Base-by-base conservation (phyloP, 2,329 filamentous ascomycete species). In the Trichoderma breve region DNA sequence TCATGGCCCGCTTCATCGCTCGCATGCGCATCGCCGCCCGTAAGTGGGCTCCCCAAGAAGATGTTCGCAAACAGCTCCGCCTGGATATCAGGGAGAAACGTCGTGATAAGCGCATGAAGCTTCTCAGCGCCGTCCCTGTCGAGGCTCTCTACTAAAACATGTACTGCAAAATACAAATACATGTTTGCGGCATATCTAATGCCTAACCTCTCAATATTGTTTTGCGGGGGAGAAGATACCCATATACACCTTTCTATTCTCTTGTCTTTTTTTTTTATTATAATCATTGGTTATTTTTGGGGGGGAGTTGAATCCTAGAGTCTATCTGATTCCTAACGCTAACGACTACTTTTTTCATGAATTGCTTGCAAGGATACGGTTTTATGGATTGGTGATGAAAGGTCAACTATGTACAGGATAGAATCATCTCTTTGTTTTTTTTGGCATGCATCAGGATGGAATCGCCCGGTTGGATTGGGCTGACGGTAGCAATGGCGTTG, bases 11-110 rank as follows among this genome's bases (percentile, higher is more conserved):
- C 69, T 89, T 89, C 76, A 81, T 88, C 61, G 86, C 86, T 21
- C 84, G 87, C 66, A 82, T 84, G 81, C 83, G 82, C 71, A 79
- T 86, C 64, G 81, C 83, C 24, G 86, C 87, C 18, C 80, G 80
- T 43, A 78, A 80, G 26, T 90, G 87, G 87, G 82, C 81, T 32
- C 80, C 82, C 69, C 86, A 89, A 72, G 87, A 90, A 77, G 81
- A 80, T 67, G 84, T 85, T 51, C 82, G 87, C 67, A 80, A 80
- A 74, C 81, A 82, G 72, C 82, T 90, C 71, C 84, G 82, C n/a
- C 82, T 83, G 12, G 86, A 85, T 6, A 83, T 84, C 63, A 85
- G 87, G 72, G 82, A 83, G 73, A 81, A 82, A 79, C 81, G 83
- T 77, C 83, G 82, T 74, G 80, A 80, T 71, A 84, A 85, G 78